Base-by-base conservation (phyloP, 2,329 filamentous ascomycete genomes). In the Botrytis byssoidea region DNA sequence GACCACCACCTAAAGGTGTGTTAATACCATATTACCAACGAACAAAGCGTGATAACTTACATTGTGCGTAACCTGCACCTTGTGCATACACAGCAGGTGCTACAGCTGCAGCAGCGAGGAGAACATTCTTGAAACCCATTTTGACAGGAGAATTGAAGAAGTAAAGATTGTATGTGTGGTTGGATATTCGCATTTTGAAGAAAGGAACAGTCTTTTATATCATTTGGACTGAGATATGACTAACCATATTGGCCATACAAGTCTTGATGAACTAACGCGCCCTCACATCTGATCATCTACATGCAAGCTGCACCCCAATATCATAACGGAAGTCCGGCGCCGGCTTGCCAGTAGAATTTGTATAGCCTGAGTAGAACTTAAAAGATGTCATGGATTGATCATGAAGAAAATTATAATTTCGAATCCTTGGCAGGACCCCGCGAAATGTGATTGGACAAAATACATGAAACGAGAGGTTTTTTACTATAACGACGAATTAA, bases 81-180 rank as follows among this genome's bases (percentile, higher is more conserved):
- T 81, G 78, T 76, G 80, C 76, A 65, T 80, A 44, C 40, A 76
- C 70, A 76, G 75, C 74, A 73, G 80, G 78, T 76, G 78, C 76
- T 63, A 82, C 63, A 72, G 80, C 75, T 73, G 80, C 79, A 76
- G 77, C 81, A 78, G 77, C 73, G 74, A 80, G 25, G 61, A 79
- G 61, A 74, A 74, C 29, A 69, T 75, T 76, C 73, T 78, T 80
- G 32, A 79, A 67, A 55, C 75, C 74, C 79, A 81, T 81, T 67
- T 65, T 78, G 57, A 69, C 59, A 66, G 60, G 25, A 65, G 44
- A 44, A 74, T 70, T 64, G 44, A 74, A 65, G 61, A 75, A 29
- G 44, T 44, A 42, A 46, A 60, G 57, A 55, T 61, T 71, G 48
- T 32, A n/a, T 32, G 48, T 32, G 66, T 44, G n/a, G 35, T 59